Evolutionary conservation across 2,329 filamentous ascomycete species (phyloP), one percentile per base, ranked within the genome.

Genomic region (Paecilomyces sp.): DNA sequence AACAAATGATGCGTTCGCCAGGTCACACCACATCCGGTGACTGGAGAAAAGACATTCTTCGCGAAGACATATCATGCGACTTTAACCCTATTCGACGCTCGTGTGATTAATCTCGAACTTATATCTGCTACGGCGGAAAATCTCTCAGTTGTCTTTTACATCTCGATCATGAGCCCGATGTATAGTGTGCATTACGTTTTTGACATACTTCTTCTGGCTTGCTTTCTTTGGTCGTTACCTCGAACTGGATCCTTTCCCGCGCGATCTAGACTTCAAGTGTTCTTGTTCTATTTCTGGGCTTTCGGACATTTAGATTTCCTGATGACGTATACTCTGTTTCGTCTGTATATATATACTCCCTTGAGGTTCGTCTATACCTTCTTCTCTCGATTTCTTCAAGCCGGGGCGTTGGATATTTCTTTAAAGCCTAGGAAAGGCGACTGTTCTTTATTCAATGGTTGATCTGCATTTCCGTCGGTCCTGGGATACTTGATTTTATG

Each of bases 271-370:
- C 7, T 34, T 24, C 30, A 18, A 7, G 47, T 59, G 28, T 55
- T 22, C n/a, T 30, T 33, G 30, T 51, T 55, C 54, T 59, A 58
- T 61, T 56, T 58, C 57, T 61, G 63, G 61, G 41, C 56, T 57
- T 57, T 58, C 57, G 58, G 54, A 55, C 54, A 61, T 57, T 58
- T 62, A 65, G 63, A 67, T 61, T 18, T 47, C 15, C 41, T 61
- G 58, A 61, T 61, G 56, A 58, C 63, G 62, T 65, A 66, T 63
- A 67, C 66, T 65, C 61, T 68, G 66, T 64, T 65, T 68, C 66
- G 61, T 64, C 66, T 73, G 70, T 73, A 72, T 67, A 73, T 73
- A 73, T 73, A 67, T 63, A 68, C 60, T 63, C 64, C 68, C 66
- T 61, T 60, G 66, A 56, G 64, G 15, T 53, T 63, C 65, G 65